Evolutionary conservation across 1,284 basidiomycete species (phyloP).

Genomic region (Boletellus deceptivus): DNA sequence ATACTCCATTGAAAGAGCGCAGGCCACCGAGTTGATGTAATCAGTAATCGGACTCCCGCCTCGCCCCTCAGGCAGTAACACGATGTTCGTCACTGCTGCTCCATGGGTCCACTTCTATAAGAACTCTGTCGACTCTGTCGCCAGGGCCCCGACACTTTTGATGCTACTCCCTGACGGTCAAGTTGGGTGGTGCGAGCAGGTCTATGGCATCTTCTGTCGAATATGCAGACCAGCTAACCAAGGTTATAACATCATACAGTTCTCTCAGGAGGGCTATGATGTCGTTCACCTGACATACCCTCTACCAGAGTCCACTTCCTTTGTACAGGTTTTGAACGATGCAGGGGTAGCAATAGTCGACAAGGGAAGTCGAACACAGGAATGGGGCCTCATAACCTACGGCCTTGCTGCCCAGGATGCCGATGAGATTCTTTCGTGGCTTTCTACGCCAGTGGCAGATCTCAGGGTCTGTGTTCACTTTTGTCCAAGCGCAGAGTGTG

Average conservation of each 20-base stretch:
- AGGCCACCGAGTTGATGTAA: background rate
- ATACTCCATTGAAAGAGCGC: background rate
- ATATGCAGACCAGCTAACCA: background rate
- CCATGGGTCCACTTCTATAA: constrained; percentile 15
- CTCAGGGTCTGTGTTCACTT: constrained; percentile 41
- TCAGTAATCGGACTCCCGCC: background rate
- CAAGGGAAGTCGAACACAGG: constrained; percentile 4
- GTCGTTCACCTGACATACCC: constrained; percentile 37
- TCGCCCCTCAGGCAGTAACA: background rate
- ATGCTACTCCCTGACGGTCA: constrained; percentile 30
- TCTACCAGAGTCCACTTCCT: constrained; percentile 11
- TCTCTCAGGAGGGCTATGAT: constrained; percentile 45
- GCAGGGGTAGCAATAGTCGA: constrained; percentile 13
- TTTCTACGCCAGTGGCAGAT: constrained; percentile 16
- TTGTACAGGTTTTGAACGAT: constrained; percentile 22
- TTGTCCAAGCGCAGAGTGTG: constrained; percentile 32
- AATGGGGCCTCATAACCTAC: constrained; percentile 41
- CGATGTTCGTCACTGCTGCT: constrained; percentile 1
- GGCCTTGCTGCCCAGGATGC: constrained; percentile 32
- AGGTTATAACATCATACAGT: constrained; percentile 23
- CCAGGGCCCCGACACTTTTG: constrained; percentile 30
- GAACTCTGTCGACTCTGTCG: constrained; percentile 32
- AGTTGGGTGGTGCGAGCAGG: constrained; percentile 41
- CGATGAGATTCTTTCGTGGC: constrained; percentile 15
- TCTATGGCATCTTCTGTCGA: constrained; percentile 8